Base-by-base conservation (phyloP, 495 filamentous ascomycete genomes). In the Bacidia gigantensis region DNA sequence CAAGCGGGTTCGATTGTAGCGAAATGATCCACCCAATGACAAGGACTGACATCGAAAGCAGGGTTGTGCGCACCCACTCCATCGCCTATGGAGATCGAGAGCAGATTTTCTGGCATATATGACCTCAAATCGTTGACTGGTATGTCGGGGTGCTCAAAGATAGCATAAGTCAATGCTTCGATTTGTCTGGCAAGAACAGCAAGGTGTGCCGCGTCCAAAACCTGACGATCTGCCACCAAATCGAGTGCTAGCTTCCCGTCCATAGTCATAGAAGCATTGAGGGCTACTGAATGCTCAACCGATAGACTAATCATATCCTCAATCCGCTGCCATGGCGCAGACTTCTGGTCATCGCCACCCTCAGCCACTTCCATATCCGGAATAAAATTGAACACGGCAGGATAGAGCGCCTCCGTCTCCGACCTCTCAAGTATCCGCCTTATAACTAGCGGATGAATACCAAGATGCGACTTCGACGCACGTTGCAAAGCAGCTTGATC, bases 251-350 rank as follows among this genome's bases (percentile, higher is more conserved):
- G 24, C 11, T 38, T 26, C 7, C 56, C 64, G 12, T 58, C 43
- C 0, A 18, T 18, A 14, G 47, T 22, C 14, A 60, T 49, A 32
- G 61, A 63, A 10, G 60, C 60, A 38, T 69, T 69, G 40, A 69
- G 46, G 3, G 66, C 66, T 57, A 69, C 58, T 1, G 63, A 56
- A 44, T 69, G 66, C 40, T 69, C 66, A 3, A 69, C 64, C 46
- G 63, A 56, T 12, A 69, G 50, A 2, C 58, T 60, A 17, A 65
- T 55, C n/a, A 61, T 41, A 49, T 63, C 58, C 11, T 66, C 58
- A 2, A 60, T 22, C 23, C 60, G 45, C 2, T 18, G 48, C 64
- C 64, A 69, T 11, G 61, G 25, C 1, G 50, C 12, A 20, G 24
- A 25, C 25, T 17, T 38, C 10, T n/a, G 5, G 2, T 47, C 41